Percentiles rank a stretch among this genome's conserved stretches.
Evolutionary conservation across 108 stramenopile species (phyloP).

Genomic region (Nannochloropsis gaditana): DNA sequence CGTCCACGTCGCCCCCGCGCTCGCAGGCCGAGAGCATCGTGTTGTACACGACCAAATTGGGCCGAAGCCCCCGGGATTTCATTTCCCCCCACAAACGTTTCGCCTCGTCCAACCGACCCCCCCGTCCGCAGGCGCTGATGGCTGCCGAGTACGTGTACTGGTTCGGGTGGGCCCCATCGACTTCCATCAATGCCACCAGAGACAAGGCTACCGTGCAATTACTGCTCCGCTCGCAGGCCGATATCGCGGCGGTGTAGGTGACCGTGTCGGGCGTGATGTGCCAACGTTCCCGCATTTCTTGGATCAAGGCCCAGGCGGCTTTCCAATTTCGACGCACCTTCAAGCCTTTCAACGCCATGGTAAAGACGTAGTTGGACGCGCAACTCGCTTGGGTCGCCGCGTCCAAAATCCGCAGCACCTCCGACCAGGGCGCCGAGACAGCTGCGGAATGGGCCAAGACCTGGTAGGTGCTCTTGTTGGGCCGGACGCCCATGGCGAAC

Average conservation of each 20-base stretch:
- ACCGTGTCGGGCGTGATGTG: not conserved
- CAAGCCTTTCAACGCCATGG: conserved; percentile 9
- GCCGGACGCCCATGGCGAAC: not conserved
- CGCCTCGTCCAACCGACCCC: not conserved
- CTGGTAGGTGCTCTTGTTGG: conserved; percentile 17
- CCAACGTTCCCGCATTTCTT: not conserved
- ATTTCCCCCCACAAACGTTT: not conserved
- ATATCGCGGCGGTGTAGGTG: not conserved
- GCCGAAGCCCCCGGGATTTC: not conserved
- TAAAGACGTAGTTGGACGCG: not conserved
- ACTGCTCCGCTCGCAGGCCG: conserved; percentile 8
- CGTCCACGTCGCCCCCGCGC: not conserved
- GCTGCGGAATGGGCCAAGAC: not conserved
- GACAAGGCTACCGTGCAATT: not conserved
- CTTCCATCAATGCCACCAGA: not conserved
- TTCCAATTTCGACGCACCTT: not conserved
- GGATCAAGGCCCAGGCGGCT: not conserved
- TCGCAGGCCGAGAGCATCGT: not conserved
- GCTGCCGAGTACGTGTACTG: not conserved
- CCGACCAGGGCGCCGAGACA: not conserved
- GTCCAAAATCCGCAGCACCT: not conserved
- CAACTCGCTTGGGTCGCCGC: not conserved
- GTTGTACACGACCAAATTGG: not conserved
- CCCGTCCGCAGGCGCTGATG: not conserved
- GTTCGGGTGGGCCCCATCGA: not conserved